A percentile compares a stretch with the other conserved stretches of the same genome.
phyloP scores from a whole-genome alignment of 148 eudicot genomes.

The Fallopia convolvulus region DNA sequence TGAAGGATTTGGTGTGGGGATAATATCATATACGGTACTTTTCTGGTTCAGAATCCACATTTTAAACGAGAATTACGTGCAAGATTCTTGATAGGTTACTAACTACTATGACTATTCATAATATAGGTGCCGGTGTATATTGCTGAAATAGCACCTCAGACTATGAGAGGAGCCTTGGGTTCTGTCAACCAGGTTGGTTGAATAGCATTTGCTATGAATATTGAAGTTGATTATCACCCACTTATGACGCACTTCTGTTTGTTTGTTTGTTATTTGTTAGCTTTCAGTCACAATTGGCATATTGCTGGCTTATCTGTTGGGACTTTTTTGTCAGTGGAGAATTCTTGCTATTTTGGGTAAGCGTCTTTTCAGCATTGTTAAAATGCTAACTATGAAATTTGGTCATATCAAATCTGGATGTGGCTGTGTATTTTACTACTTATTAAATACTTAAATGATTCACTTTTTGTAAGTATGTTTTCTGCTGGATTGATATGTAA shows the following conservation, averaged over 20 bases:
- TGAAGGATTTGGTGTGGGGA: slow-evolving; percentile 94
- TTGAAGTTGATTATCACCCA: not conserved
- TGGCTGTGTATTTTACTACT: not conserved
- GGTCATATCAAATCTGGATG: not conserved
- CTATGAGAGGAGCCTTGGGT: slow-evolving; percentile 78
- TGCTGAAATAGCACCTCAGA: slow-evolving; percentile 91
- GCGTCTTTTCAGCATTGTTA: not conserved
- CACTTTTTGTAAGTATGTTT: not conserved
- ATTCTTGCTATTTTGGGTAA: slow-evolving; percentile 82
- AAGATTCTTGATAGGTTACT: not conserved
- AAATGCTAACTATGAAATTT: not conserved
- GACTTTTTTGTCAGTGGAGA: slow-evolving; percentile 85
- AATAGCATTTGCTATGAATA: not conserved
- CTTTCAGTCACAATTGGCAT: slow-evolving; percentile 93
- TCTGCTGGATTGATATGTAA: not conserved
- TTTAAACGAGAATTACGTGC: not conserved
- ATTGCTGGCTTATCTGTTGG: slow-evolving; percentile 82
- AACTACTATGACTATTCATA: not conserved
- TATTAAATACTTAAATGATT: not conserved
- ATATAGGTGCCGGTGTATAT: slow-evolving; percentile 94
- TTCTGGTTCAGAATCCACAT: not conserved
- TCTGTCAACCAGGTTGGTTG: slow-evolving; percentile 85
- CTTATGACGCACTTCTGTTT: not conserved
- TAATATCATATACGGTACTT: slow-evolving; percentile 78
- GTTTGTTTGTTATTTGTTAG: slow-evolving; percentile 25